Percentiles rank a stretch among this genome's conserved stretches.
Evolutionary conservation across 345 rosid genomes (phyloP).

Genomic region (Syzygium grande): DNA sequence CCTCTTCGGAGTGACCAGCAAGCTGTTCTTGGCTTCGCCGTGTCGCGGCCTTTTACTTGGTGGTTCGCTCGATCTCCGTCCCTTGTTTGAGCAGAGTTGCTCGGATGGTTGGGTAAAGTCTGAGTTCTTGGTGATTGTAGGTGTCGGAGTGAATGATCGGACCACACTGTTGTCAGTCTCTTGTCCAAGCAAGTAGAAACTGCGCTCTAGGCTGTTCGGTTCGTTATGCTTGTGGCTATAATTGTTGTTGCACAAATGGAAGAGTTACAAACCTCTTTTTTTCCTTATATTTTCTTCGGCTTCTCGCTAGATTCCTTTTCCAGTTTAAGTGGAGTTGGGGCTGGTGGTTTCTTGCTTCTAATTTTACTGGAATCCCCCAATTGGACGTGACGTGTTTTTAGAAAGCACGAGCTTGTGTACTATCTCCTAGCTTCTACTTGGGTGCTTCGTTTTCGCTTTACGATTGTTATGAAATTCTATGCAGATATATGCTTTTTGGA

Average conservation of each 20-base stretch:
- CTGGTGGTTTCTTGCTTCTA: background rate
- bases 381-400: background rate
- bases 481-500: background rate
- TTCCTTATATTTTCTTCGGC: background rate
- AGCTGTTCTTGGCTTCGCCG: background rate
- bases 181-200: background rate
- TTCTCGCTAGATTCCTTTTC: background rate
- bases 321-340: background rate
- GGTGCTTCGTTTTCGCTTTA: background rate
- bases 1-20: background rate
- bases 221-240: background rate
- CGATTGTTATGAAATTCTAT: background rate
- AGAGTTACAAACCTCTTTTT: background rate
- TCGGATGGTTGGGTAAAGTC: background rate
- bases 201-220: background rate
- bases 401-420: background rate
- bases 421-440: background rate
- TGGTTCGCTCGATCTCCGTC: background rate
- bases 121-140: background rate
- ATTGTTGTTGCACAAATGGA: background rate
- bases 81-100: background rate
- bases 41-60: background rate
- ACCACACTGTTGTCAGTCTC: background rate
- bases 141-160: background rate
- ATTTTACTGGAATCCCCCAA: background rate